Percentiles rank a stretch among this genome's conserved stretches.
These are phyloP conservation scores for Fragaria ananassa DNA, from an alignment of 306 rosid species.

Conservation along the genomic window DNA sequence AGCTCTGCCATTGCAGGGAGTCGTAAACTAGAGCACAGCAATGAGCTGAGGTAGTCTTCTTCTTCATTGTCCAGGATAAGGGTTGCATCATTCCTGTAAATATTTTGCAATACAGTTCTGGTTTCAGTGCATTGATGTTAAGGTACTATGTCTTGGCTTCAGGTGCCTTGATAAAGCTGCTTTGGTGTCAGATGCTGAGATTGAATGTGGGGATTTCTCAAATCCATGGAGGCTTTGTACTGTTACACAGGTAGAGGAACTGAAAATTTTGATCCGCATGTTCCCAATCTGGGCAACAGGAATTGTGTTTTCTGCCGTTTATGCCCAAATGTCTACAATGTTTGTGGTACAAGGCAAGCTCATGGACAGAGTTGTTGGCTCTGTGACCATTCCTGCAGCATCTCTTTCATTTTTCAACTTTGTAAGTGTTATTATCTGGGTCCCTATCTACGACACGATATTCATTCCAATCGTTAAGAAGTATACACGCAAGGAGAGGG, in stretches of 20 bases:
- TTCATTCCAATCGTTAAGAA: conserved; percentile 27
- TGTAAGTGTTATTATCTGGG: conserved; percentile 17
- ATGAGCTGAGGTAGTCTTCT: conserved; percentile 23
- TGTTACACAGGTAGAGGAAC: conserved; percentile 34
- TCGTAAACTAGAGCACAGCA: conserved; percentile 28
- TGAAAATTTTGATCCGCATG: conserved; percentile 34
- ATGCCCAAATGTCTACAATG: conserved; percentile 37
- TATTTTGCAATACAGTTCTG: not conserved
- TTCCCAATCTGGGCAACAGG: conserved; percentile 41
- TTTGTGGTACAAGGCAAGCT: conserved; percentile 43
- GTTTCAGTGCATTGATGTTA: not conserved
- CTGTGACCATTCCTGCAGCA: conserved; percentile 33
- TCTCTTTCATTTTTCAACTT: conserved; percentile 22
- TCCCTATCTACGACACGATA: conserved; percentile 31
- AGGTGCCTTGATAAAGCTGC: conserved; percentile 45
- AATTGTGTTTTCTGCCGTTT: conserved; percentile 24
- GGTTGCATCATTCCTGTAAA: not conserved
- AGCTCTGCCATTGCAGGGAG: conserved; percentile 26
- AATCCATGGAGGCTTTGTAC: conserved; percentile 39
- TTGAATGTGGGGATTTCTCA: not conserved
- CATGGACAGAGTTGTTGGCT: conserved; percentile 27
- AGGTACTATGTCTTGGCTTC: not conserved
- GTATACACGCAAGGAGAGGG: conserved; percentile 23
- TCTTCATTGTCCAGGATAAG: not conserved
- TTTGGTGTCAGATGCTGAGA: conserved; percentile 15